Percentiles rank a stretch among this genome's conserved stretches.
phyloP scores from a whole-genome alignment of 306 rosid species.

The Trichosanthes cucumerina region DNA sequence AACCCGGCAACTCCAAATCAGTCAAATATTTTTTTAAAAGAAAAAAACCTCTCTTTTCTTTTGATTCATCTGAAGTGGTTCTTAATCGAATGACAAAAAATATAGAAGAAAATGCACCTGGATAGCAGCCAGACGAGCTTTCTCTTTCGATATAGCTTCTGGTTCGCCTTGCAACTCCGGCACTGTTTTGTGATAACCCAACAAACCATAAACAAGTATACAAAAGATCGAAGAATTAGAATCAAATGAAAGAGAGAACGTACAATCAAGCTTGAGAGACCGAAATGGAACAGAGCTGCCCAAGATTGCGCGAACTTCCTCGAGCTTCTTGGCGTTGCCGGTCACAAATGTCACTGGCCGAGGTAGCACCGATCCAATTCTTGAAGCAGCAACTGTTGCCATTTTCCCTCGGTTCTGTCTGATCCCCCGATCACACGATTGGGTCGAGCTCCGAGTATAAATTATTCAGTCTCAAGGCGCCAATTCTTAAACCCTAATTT shows the following conservation, averaged over 20 bases:
- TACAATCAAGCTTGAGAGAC: slow-evolving; percentile 88
- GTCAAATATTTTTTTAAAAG: background rate
- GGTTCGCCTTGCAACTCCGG: slow-evolving; percentile 99
- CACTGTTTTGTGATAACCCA: slow-evolving; percentile 30
- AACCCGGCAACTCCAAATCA: background rate
- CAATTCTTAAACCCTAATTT: slow-evolving; percentile 1
- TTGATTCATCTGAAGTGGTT: background rate
- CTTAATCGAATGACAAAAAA: background rate
- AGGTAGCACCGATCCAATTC: slow-evolving; percentile 46
- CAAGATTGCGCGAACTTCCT: slow-evolving; percentile 92
- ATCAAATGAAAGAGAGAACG: background rate
- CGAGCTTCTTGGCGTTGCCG: slow-evolving; percentile 95
- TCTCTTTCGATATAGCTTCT: slow-evolving; percentile 88
- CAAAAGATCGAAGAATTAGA: background rate
- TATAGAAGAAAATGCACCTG: slow-evolving; percentile 39
- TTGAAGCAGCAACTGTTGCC: slow-evolving; percentile 29
- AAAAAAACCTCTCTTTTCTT: background rate
- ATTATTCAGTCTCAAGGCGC: background rate
- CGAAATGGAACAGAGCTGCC: slow-evolving; percentile 73
- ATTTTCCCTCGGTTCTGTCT: slow-evolving; percentile 15
- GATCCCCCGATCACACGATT: background rate
- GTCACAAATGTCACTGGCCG: slow-evolving; percentile 94
- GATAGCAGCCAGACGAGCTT: slow-evolving; percentile 80
- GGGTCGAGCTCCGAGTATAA: background rate
- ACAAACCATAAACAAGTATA: background rate